Evolutionary conservation across 257 asterid species (phyloP), one percentile per base, ranked within the genome.

Genomic region (Fraxinus americana): DNA sequence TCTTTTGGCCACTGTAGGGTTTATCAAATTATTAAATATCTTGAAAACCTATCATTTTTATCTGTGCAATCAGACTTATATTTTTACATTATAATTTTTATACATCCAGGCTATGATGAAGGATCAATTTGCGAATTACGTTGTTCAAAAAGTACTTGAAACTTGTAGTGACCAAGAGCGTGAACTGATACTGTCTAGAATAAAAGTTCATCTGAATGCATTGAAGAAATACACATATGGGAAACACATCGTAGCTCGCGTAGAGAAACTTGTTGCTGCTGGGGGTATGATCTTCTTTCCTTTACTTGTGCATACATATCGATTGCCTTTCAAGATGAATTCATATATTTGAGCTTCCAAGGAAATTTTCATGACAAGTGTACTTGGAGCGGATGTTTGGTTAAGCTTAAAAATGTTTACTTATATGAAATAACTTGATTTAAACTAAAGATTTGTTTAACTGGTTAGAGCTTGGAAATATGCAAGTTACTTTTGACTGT

Each of bases 211-310:
- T 79, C 77, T 91, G 89, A 91, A 90, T 66, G 97, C 97, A 71
- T 84, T 91, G 80, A 91, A 91, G 94, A 91, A 91, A 78, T 91
- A 91, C 85, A 91, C 97, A 0, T 91, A 91, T 6, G 97, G 97
- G 74, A 91, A 91, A 83, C 97, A 91, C 72, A 91, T 91, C 70
- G 97, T 91, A 63, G 95, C 94, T 68, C 97, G 97, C 70, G 97
- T 90, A 71, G 97, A 91, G 83, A 91, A 91, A 85, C 94, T 91
- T 39, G 91, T 91, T 75, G 94, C 94, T 34, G 95, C 97, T 85
- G 97, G 97, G 76, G 97, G 93, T 90, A 84, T 23, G 83, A 72
- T 69, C 73, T 73, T 7, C 50, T 16, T 25, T 21, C 52, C 35
- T 77, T 29, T 66, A 43, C 52, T 38, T 34, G 2, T 66, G 52